Conservation (phyloP, 75 land plant genomes). For the Pinus taeda region DNA sequence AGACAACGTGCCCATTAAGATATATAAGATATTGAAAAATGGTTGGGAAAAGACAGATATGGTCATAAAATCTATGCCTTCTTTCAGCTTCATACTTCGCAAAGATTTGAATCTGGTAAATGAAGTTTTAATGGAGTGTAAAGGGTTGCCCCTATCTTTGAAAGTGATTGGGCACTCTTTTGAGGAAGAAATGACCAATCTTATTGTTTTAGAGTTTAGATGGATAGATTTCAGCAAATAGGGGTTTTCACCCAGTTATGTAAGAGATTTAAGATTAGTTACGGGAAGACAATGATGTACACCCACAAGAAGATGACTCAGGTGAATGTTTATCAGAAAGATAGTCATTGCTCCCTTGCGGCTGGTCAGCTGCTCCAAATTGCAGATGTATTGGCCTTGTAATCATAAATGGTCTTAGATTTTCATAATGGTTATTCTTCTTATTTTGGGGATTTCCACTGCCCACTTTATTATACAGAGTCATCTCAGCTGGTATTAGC, state of each 20-base stretch:
- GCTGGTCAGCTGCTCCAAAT: constrained; percentile 44
- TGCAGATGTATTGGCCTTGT: constrained; percentile 21
- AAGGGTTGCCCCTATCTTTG: no score
- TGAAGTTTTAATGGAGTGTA: no score
- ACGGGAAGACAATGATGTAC: no score
- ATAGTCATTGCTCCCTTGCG: constrained; percentile 35
- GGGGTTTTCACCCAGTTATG: no score
- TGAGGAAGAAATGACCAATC: no score
- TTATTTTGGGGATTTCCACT: constrained; percentile 42
- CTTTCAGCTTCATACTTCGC: no score
- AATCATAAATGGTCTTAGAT: not conserved
- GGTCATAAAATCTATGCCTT: not conserved
- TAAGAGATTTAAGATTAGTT: no score
- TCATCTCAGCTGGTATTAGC: constrained; percentile 32
- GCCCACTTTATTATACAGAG: constrained; percentile 24
- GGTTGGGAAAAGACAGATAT: not conserved
- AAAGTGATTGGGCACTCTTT: no score
- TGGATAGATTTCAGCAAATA: no score
- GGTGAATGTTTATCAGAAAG: constrained; percentile 42
- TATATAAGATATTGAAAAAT: not conserved
- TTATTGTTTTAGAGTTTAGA: no score
- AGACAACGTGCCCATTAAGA: not conserved
- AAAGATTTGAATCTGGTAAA: no score
- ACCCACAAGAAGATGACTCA: constrained; percentile 14
- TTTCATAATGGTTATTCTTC: no score